phyloP scores from a whole-genome alignment of 352 stramenopile genomes.

The Phytophthora rubi region DNA sequence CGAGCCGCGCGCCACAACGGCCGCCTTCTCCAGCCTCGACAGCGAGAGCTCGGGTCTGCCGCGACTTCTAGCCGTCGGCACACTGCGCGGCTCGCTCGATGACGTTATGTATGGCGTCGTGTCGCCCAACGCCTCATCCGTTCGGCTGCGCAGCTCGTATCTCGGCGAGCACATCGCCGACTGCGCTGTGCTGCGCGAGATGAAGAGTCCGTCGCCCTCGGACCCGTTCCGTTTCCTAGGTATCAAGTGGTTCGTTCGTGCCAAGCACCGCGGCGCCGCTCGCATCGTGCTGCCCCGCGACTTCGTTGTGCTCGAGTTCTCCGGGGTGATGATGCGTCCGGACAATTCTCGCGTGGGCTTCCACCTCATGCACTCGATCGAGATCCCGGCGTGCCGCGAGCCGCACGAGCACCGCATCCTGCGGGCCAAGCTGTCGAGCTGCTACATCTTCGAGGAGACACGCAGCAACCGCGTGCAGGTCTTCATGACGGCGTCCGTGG shows the following conservation, averaged over 20 bases:
- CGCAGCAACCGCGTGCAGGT: conserved; percentile 58
- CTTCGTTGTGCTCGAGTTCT: conserved; percentile 64
- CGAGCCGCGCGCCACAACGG: conserved; percentile 34
- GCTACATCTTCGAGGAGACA: conserved; percentile 67
- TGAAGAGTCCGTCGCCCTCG: conserved; percentile 43
- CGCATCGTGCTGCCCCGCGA: conserved; percentile 54
- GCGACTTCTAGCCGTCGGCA: conserved; percentile 48
- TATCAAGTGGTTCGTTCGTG: conserved; percentile 66
- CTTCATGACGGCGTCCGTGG: conserved; percentile 66
- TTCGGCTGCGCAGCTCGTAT: conserved; percentile 54
- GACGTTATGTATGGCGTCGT: conserved; percentile 70
- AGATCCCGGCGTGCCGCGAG: conserved; percentile 47
- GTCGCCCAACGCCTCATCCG: conserved; percentile 42
- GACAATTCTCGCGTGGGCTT: conserved; percentile 57
- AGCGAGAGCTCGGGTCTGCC: conserved; percentile 36
- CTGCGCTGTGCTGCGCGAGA: conserved; percentile 49
- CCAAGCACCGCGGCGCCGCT: conserved; percentile 38
- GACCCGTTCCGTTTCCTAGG: conserved; percentile 64
- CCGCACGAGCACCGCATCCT: conserved; percentile 46
- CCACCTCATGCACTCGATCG: conserved; percentile 61
- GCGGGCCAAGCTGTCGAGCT: conserved; percentile 56
- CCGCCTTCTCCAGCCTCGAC: conserved; percentile 20
- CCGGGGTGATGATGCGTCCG: conserved; percentile 52
- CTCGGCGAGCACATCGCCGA: conserved; percentile 58
- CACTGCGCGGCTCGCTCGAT: conserved; percentile 48